A percentile compares a stretch with the other conserved stretches of the same genome.
Evolutionary conservation across 2,329 filamentous ascomycete species (phyloP).

Genomic region (Arthrinium puccinioides): DNA sequence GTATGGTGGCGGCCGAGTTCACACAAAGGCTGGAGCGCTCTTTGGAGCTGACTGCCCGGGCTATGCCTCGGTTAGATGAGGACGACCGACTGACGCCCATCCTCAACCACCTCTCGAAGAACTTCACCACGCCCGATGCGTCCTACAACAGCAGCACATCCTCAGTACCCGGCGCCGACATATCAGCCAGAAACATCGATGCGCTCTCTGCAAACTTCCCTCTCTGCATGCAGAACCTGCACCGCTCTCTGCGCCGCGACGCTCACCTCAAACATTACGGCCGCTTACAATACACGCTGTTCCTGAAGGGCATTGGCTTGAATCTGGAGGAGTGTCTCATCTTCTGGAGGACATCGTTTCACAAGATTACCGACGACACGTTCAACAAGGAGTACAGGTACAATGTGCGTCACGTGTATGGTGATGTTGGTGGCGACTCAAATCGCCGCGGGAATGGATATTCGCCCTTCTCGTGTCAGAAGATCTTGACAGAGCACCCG

Average conservation of each 20-base stretch:
- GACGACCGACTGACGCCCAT: conserved; percentile 77
- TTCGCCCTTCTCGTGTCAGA: conserved; percentile 88
- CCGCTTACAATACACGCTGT: conserved; percentile 89
- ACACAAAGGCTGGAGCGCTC: conserved; percentile 70
- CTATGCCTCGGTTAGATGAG: conserved; percentile 86
- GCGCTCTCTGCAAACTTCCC: conserved; percentile 75
- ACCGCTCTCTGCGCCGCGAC: conserved; percentile 78
- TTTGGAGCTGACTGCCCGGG: conserved; percentile 85
- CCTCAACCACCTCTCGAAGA: conserved; percentile 77
- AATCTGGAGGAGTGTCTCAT: conserved; percentile 83
- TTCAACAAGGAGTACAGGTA: conserved; percentile 98
- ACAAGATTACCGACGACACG: conserved; percentile 80
- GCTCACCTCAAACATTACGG: conserved; percentile 90
- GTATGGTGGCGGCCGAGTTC: conserved; percentile 86
- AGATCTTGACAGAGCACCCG: conserved; percentile 82
- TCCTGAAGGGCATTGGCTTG: conserved; percentile 91
- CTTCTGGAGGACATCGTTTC: conserved; percentile 87
- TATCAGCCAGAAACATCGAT: conserved; percentile 75
- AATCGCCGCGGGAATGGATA: conserved; percentile 85
- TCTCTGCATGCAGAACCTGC: conserved; percentile 89
- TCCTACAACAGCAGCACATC: conserved; percentile 63
- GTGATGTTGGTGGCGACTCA: conserved; percentile 87
- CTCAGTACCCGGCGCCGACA: conserved; percentile 61
- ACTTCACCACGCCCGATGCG: conserved; percentile 87
- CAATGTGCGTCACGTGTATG: conserved; percentile 91